Base-by-base conservation (phyloP, 2,329 filamentous ascomycete species). In the Aotearoamyces nothofagi region DNA sequence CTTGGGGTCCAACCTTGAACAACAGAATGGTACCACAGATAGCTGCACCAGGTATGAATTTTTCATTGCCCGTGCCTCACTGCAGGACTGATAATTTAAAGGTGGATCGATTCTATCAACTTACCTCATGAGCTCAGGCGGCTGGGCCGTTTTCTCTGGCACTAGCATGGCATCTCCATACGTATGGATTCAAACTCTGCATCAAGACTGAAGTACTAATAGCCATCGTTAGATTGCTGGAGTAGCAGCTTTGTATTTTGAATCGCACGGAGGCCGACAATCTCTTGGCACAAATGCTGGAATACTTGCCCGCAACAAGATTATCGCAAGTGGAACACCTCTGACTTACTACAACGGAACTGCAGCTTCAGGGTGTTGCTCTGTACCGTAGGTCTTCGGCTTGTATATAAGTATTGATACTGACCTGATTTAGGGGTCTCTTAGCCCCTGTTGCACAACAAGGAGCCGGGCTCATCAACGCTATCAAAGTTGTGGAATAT, bases 1-100 rank as follows among this genome's bases (percentile, higher is more conserved):
- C 60, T 5, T 76, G 69, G 69, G 69, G 69, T 5, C 70, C 70
- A 3, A 69, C 61, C 3, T 73, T 59, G 45, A 68, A 75, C 41
- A 53, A 68, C 37, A 58, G 63, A 25, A 47, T 65, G 26, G 69
- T 69, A 46, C 67, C 68, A 1, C 58, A 70, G 38, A 47, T 70
- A 23, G 61, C 58, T n/a, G 54, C 64, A 1, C 62, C 66, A 3
- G 68, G n/a, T n/a, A n/a, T n/a, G n/a, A n/a, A n/a, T n/a, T n/a
- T n/a, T n/a, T n/a, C n/a, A n/a, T n/a, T n/a, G n/a, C n/a, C n/a
- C n/a, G n/a, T n/a, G n/a, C n/a, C n/a, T n/a, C n/a, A n/a, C n/a
- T n/a, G n/a, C n/a, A n/a, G n/a, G n/a, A n/a, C n/a, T n/a, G n/a
- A n/a, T n/a, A n/a, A n/a, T n/a, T n/a, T n/a, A n/a, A n/a, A n/a